phyloP scores from a whole-genome alignment of 23 red algal genomes.

The Gracilariopsis chorda region DNA sequence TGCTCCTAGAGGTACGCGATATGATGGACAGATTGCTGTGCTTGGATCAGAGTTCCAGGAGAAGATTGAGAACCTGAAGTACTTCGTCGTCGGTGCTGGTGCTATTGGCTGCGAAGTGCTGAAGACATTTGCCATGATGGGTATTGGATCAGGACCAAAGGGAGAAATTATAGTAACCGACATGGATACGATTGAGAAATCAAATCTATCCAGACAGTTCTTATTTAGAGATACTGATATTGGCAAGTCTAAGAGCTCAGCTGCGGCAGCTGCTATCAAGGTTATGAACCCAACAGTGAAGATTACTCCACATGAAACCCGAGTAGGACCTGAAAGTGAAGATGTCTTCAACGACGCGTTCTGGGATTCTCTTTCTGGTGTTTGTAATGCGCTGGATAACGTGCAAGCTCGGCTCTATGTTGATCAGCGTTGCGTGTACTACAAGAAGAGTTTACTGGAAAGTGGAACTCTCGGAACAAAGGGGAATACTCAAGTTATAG shows the following conservation, averaged over 20 bases:
- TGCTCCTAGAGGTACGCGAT: slow-evolving; percentile 66
- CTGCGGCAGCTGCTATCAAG: slow-evolving; percentile 72
- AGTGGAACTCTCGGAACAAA: slow-evolving; percentile 97
- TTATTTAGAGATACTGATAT: slow-evolving; percentile 97
- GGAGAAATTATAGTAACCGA: slow-evolving; percentile 92
- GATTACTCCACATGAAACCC: slow-evolving; percentile 63
- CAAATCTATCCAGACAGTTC: slow-evolving; percentile 94
- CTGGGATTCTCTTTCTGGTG: slow-evolving; percentile 92
- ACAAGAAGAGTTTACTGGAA: slow-evolving; percentile 94
- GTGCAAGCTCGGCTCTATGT: slow-evolving; percentile 97
- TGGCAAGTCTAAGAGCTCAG: slow-evolving; percentile 85
- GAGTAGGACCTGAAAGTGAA: slow-evolving; percentile 97
- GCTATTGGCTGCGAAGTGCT: slow-evolving; percentile 97
- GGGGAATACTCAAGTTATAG: slow-evolving; percentile 97
- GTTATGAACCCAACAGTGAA: slow-evolving; percentile 84
- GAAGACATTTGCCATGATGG: slow-evolving; percentile 98
- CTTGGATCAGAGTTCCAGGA: slow-evolving; percentile 74
- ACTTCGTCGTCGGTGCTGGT: slow-evolving; percentile 97
- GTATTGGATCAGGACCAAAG: slow-evolving; percentile 66
- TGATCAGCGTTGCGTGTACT: slow-evolving; percentile 97
- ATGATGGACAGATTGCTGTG: slow-evolving; percentile 97
- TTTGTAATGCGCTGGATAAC: slow-evolving; percentile 98
- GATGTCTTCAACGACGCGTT: slow-evolving; percentile 91
- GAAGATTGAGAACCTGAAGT: slow-evolving; percentile 71
- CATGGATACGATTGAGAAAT: slow-evolving; percentile 98